A percentile compares a stretch with the other conserved stretches of the same genome.
These are phyloP conservation scores for Singerocomus rubriflavus DNA, from an alignment of 1,284 basidiomycete species.

Conservation along the genomic window DNA sequence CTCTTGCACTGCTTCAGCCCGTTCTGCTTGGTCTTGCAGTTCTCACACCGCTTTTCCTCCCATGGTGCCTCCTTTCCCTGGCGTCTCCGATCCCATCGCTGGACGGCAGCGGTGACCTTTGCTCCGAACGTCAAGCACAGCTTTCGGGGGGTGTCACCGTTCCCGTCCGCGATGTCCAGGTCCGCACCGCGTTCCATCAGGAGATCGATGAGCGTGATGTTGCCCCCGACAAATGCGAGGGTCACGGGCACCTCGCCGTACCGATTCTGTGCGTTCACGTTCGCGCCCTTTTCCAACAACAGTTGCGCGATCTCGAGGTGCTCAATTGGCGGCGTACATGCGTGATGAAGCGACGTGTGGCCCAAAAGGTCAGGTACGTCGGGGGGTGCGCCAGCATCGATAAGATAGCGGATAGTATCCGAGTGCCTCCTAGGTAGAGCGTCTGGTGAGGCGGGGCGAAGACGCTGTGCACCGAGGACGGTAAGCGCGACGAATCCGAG, in stretches of 20 bases:
- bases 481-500: slow-evolving; percentile 46
- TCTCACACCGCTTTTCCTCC: slow-evolving; percentile 41
- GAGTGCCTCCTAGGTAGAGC: slow-evolving; percentile 26
- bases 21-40: slow-evolving; percentile 30
- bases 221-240: slow-evolving; percentile 36
- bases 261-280: slow-evolving; percentile 44
- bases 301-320: slow-evolving; percentile 34
- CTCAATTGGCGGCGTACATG: slow-evolving; percentile 31
- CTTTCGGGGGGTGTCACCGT: slow-evolving; percentile 36
- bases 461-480: slow-evolving; percentile 43
- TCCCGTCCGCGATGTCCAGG: slow-evolving; percentile 45
- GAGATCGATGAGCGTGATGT: slow-evolving; percentile 39
- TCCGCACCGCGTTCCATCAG: slow-evolving; percentile 50
- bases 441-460: slow-evolving; percentile 14
- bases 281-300: slow-evolving; percentile 43
- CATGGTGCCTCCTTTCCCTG: slow-evolving; percentile 40
- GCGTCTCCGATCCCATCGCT: slow-evolving; percentile 47
- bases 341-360: slow-evolving; percentile 49
- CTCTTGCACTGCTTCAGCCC: slow-evolving; percentile 43
- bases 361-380: slow-evolving; percentile 48
- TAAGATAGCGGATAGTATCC: slow-evolving; percentile 41
- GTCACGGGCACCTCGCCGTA: slow-evolving; percentile 46
- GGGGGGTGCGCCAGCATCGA: slow-evolving; percentile 40
- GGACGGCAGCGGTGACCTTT: slow-evolving; percentile 44
- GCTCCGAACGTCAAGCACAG: slow-evolving; percentile 41